These are phyloP conservation scores for Cerioporus squamosus DNA, from an alignment of 1,284 basidiomycete genomes.

Conservation along the genomic window DNA sequence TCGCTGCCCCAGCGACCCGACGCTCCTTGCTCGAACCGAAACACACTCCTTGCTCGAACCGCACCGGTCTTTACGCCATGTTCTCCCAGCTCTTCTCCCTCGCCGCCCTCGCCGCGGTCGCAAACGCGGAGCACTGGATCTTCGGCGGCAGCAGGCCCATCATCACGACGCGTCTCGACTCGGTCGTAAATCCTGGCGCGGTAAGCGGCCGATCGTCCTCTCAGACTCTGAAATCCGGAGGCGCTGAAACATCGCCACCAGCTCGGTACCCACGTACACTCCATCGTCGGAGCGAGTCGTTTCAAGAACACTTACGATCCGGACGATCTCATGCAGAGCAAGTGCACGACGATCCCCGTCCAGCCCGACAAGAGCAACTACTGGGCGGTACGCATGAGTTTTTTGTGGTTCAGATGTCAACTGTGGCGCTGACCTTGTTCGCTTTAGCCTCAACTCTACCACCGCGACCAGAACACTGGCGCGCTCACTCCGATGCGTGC, in stretches of 20 bases:
- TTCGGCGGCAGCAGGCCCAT: slow-evolving; percentile 33
- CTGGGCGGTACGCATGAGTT: slow-evolving; percentile 30
- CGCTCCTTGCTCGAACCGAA: slow-evolving; percentile 27
- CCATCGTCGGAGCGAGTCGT: slow-evolving; percentile 32
- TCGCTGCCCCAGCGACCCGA: slow-evolving; percentile 7
- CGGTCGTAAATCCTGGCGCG: slow-evolving; percentile 31
- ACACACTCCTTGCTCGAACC: slow-evolving; percentile 15
- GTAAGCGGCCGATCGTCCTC: slow-evolving; percentile 14
- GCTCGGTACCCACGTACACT: slow-evolving; percentile 33
- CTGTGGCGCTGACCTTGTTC: slow-evolving; percentile 2
- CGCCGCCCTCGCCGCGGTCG: slow-evolving; percentile 25
- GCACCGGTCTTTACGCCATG: slow-evolving; percentile 19
- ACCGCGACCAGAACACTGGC: slow-evolving; percentile 27
- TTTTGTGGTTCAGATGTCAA: not conserved
- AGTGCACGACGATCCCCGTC: slow-evolving; percentile 32
- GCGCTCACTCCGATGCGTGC: slow-evolving; percentile 28
- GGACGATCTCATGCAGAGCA: slow-evolving; percentile 23
- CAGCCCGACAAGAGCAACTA: slow-evolving; percentile 34
- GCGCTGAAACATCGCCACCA: not conserved
- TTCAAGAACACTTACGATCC: slow-evolving; percentile 27
- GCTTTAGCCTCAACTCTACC: slow-evolving; percentile 28
- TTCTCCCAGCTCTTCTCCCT: slow-evolving; percentile 23
- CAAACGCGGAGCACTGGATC: slow-evolving; percentile 33
- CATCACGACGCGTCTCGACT: slow-evolving; percentile 32
- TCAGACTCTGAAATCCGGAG: not conserved